These are phyloP conservation scores for Acidiella bohemica DNA, from an alignment of 495 filamentous ascomycete genomes.

Conservation along the genomic window DNA sequence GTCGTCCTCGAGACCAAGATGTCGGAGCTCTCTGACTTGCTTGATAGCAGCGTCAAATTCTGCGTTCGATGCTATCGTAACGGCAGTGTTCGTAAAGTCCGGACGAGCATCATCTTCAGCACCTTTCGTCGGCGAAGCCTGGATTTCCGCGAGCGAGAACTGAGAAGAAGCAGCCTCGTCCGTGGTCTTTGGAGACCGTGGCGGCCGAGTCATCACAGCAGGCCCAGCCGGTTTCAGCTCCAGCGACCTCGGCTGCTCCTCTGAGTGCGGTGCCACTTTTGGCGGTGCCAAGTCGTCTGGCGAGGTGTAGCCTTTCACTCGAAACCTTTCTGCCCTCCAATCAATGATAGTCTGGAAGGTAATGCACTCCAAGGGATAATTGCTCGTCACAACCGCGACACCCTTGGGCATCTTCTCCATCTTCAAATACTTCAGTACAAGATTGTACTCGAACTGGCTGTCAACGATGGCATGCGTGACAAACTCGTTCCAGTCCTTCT, in stretches of 20 bases:
- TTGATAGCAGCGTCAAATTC: conserved; percentile 46
- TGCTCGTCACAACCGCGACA: conserved; percentile 56
- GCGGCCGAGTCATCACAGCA: conserved; percentile 10
- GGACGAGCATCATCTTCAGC: neutral
- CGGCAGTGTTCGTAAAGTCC: neutral
- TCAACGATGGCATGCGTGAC: conserved; percentile 70
- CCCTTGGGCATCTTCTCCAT: conserved; percentile 36
- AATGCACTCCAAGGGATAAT: conserved; percentile 70
- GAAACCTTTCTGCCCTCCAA: conserved; percentile 44
- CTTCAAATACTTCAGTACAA: conserved; percentile 51
- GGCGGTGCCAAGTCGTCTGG: neutral
- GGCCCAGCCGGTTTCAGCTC: conserved; percentile 19
- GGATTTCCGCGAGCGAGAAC: neutral
- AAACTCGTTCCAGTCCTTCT: conserved; percentile 36
- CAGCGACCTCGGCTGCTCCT: conserved; percentile 15
- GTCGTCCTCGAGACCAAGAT: conserved; percentile 33
- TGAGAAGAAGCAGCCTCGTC: conserved; percentile 2
- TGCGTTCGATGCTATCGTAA: conserved; percentile 27
- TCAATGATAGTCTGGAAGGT: conserved; percentile 44
- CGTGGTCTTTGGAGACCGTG: conserved; percentile 16
- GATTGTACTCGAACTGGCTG: conserved; percentile 46
- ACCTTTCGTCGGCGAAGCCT: neutral
- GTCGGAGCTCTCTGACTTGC: conserved; percentile 38
- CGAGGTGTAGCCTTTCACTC: conserved; percentile 13
- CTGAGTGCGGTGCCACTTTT: conserved; percentile 3